These are phyloP conservation scores for Elsinoe arachidis DNA, from an alignment of 2,329 filamentous ascomycete genomes.

Conservation along the genomic window DNA sequence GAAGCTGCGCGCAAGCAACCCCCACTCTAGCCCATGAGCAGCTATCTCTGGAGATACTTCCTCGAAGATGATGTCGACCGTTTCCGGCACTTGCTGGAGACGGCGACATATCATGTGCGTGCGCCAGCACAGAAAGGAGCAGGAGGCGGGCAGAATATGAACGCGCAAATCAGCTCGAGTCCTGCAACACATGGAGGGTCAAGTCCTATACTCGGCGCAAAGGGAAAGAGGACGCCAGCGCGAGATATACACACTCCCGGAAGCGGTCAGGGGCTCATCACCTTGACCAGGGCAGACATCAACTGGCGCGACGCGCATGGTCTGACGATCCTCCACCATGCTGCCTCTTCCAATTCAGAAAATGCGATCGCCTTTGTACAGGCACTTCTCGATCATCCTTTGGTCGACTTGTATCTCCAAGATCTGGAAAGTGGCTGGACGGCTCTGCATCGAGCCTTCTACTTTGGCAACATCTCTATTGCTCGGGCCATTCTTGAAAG, in stretches of 20 bases:
- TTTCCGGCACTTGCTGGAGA: constrained; percentile 81
- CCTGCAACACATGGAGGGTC: constrained; percentile 6
- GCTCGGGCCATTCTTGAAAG: constrained; percentile 73
- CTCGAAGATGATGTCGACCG: constrained; percentile 95
- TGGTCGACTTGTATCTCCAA: constrained; percentile 76
- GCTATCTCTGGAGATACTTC: constrained; percentile 92
- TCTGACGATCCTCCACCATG: constrained; percentile 74
- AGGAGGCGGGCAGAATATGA: constrained; percentile 27
- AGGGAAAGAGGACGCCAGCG: constrained; percentile 24
- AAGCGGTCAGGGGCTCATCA: constrained; percentile 36
- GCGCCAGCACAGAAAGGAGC: constrained; percentile 43
- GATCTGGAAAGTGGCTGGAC: constrained; percentile 96
- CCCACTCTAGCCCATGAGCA: constrained; percentile 65
- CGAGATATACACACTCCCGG: constrained; percentile 32
- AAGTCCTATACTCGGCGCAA: constrained; percentile 21
- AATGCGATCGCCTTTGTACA: constrained; percentile 66
- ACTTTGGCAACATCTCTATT: constrained; percentile 79
- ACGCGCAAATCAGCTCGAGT: constrained; percentile 14
- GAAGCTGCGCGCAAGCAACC: constrained; percentile 43
- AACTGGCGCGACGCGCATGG: constrained; percentile 78
- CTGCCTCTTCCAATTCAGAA: constrained; percentile 63
- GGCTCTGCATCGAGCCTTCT: constrained; percentile 80
- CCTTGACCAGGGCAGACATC: constrained; percentile 57
- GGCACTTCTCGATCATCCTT: constrained; percentile 70
- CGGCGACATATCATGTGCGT: constrained; percentile 52